Evolutionary conservation across 2,329 filamentous ascomycete genomes (phyloP), one percentile per base, ranked within the genome.

Genomic region (Colletotrichum gloeosporioides): DNA sequence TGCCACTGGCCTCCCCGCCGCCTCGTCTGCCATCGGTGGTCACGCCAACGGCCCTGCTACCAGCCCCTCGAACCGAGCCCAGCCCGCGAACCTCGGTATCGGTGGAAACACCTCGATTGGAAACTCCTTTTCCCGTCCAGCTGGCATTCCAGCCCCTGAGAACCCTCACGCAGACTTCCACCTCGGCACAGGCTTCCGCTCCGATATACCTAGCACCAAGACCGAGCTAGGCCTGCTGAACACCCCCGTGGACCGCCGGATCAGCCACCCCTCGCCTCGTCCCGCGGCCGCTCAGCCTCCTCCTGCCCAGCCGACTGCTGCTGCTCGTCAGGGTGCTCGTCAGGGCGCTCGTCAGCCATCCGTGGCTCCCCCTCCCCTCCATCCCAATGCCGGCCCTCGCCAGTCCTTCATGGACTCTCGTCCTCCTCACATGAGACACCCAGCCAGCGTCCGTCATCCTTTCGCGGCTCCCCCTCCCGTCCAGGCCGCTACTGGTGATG

Each of bases 121-220:
- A 44, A 0, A 0, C 0, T 9, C 18, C 18, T 0, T 4, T 6
- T 9, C 39, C 4, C 39, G 2, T n/a, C 18, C 39, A n/a, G 39
- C 39, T 0, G 39, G 0, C 0, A 2, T 12, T 0, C 3, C 18
- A n/a, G 44, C n/a, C 1, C n/a, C 2, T 22, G 44, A 53, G 10
- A 13, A 53, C 44, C n/a, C 10, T 8, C 10, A 53, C 10, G 6
- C 6, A 22, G 6, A 10, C 0, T 22, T 22, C 10, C 6, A 22
- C 6, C 6, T 12, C 44, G 3, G 10, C n/a, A 22, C 10, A 8
- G 44, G 10, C 44, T 22, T 22, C 44, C 44, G 12, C 44, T 53
- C 44, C 6, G 6, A 12, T 9, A n/a, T 13, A 10, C 44, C 44
- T 4, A 53, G 10, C 44, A 12, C 6, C 10, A 53, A 22, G 3